phyloP scores from a whole-genome alignment of 805 yeast genomes.

The Schwanniomyces pseudopolymorphus region DNA sequence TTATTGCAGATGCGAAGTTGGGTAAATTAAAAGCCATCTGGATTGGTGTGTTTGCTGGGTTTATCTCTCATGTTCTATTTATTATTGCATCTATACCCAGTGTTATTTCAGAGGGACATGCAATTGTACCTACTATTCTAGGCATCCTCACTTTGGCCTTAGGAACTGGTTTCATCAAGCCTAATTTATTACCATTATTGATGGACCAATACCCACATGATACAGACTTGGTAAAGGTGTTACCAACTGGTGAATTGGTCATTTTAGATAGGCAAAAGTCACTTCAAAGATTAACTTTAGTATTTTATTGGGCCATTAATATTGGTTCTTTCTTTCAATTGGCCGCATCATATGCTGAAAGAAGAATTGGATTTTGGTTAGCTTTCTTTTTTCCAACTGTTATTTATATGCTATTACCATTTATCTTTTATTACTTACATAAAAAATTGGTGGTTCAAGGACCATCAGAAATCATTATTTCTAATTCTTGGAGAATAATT shows the following conservation, averaged over 20 bases:
- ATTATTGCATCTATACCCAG: conserved; percentile 49
- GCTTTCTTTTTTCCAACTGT: conserved; percentile 50
- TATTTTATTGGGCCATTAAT: conserved; percentile 56
- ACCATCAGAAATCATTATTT: conserved; percentile 49
- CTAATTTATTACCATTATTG: conserved; percentile 49
- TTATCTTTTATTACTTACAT: conserved; percentile 25
- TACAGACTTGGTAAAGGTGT: conserved; percentile 56
- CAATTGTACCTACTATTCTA: conserved; percentile 41
- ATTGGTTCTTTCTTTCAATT: conserved; percentile 54
- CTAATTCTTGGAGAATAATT: conserved; percentile 41
- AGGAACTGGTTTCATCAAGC: conserved; percentile 57
- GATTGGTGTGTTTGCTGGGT: conserved; percentile 49
- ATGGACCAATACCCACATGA: conserved; percentile 53
- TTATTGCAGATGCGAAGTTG: conserved; percentile 46
- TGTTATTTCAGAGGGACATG: conserved; percentile 34
- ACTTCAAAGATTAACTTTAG: conserved; percentile 42
- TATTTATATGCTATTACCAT: conserved; percentile 30
- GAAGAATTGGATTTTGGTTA: conserved; percentile 54
- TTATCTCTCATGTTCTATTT: conserved; percentile 47
- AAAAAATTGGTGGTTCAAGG: conserved; percentile 28
- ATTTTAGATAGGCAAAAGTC: conserved; percentile 50
- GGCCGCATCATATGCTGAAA: conserved; percentile 52
- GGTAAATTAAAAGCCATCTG: conserved; percentile 51
- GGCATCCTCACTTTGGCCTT: conserved; percentile 39
- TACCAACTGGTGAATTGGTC: conserved; percentile 64